Base-by-base conservation (phyloP, 305 asterid genomes). In the Ilex paraguariensis region DNA sequence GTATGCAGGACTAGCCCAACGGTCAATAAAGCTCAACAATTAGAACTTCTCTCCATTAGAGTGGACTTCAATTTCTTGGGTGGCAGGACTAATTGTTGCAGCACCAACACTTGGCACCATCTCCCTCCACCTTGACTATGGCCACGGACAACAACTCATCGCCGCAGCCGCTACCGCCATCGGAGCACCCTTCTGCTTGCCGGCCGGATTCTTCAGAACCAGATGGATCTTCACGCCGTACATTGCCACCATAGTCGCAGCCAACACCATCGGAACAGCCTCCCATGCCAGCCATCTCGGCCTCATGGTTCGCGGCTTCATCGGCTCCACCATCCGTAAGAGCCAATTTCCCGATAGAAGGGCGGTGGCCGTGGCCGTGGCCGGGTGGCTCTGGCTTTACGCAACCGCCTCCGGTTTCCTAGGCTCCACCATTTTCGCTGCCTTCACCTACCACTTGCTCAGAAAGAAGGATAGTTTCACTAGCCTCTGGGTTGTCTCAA, bases 131-230 rank as follows among this genome's bases (percentile, higher is more conserved):
- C 96, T 91, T 6, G 95, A 91, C 67, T 73, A 80, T 44, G 85
- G 88, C 71, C 73, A 59, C 62, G 73, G 81, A 50, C 98, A 82
- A 30, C 91, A 84, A 40, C 75, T 86, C 21, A 68, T 86, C 13
- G 88, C 95, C 3, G 98, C 83, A 2, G 84, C 81, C 54, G 86
- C 88, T 59, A 91, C 95, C 0, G 90, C 82, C 46, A 62, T 75
- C 0, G 98, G 98, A 21, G 98, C 90, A 21, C 79, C 86, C 59
- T 88, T 91, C 85, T 88, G 98, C 80, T 94, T 91, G 53, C 96
- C 95, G 0, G 93, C 91, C 0, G 96, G 98, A 13, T 88, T 88
- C 48, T 75, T 88, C 81, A 66, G 78, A 45, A 88, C 85, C 13
- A 70, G 88, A 3, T 82, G 89, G 93, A 82, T 91, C 67, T 82